phyloP scores from a whole-genome alignment of 2,329 filamentous ascomycete genomes.

The Phialophora expanda region DNA sequence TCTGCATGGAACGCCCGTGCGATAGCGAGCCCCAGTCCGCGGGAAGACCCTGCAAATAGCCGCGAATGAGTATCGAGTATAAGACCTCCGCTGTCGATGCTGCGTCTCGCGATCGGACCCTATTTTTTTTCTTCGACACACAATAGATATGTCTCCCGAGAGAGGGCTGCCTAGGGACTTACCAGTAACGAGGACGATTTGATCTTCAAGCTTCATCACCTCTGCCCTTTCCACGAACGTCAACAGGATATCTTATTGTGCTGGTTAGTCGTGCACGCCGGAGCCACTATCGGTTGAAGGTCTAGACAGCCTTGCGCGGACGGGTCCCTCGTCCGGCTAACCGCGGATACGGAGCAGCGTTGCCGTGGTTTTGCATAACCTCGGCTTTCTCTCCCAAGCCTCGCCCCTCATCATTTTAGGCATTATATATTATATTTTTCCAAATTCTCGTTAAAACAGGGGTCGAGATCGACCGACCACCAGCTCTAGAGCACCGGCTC shows the following conservation, averaged over 20 bases:
- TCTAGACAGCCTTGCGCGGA: too few species aligned
- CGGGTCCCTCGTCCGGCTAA: too few species aligned
- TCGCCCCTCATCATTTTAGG: too few species aligned
- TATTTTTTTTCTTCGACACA: background rate
- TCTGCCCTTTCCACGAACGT: background rate
- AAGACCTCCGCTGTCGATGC: background rate
- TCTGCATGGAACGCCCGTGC: slow-evolving; percentile 28
- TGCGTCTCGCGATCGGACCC: background rate
- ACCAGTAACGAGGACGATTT: slow-evolving; percentile 34
- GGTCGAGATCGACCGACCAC: too few species aligned
- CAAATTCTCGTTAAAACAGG: too few species aligned
- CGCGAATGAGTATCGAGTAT: background rate
- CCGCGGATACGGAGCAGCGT: too few species aligned
- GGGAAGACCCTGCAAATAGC: slow-evolving; percentile 25
- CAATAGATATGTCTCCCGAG: background rate
- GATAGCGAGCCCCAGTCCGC: slow-evolving; percentile 33
- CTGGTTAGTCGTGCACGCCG: background rate
- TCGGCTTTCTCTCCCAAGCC: too few species aligned
- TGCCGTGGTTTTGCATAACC: too few species aligned
- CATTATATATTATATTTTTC: too few species aligned
- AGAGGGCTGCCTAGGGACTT: background rate
- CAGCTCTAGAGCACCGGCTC: too few species aligned
- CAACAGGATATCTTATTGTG: background rate
- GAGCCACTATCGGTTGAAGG: too few species aligned
- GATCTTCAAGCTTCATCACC: slow-evolving; percentile 29